These are phyloP conservation scores for Closterium sp. DNA, from an alignment of 139 green algal species.

Conservation along the genomic window DNA sequence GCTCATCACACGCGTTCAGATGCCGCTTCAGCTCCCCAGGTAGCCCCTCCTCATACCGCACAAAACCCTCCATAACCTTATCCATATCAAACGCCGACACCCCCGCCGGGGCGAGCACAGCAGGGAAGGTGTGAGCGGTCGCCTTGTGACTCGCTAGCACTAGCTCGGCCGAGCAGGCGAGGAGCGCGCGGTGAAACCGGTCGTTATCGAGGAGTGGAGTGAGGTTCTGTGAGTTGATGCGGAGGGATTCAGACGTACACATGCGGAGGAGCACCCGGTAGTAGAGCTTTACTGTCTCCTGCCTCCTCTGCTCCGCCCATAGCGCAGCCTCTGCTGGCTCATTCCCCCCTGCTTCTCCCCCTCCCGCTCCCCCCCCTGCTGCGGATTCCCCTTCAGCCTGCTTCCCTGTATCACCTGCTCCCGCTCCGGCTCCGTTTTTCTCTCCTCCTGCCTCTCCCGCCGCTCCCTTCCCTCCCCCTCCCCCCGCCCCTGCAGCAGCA, in stretches of 20 bases:
- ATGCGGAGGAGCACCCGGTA: slow-evolving; percentile 66
- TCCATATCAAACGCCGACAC: slow-evolving; percentile 56
- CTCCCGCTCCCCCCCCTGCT: not conserved
- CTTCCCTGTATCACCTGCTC: not conserved
- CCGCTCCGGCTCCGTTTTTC: not conserved
- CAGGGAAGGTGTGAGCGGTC: slow-evolving; percentile 39
- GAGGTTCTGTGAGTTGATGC: not conserved
- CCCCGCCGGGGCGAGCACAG: slow-evolving; percentile 8
- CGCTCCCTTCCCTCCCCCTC: not conserved
- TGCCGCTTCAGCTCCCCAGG: slow-evolving; percentile 56
- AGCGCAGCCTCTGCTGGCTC: not conserved
- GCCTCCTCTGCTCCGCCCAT: slow-evolving; percentile 9
- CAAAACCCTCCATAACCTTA: slow-evolving; percentile 54
- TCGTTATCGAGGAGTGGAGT: slow-evolving; percentile 39
- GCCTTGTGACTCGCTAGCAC: slow-evolving; percentile 52
- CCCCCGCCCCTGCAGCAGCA: no score
- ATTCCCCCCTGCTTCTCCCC: not conserved
- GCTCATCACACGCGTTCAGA: slow-evolving; percentile 57
- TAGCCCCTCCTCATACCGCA: slow-evolving; percentile 42
- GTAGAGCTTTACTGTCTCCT: slow-evolving; percentile 69
- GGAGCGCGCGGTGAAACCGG: slow-evolving; percentile 43
- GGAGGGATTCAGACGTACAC: slow-evolving; percentile 33
- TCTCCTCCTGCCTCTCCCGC: not conserved
- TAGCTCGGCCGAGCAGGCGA: slow-evolving; percentile 46
- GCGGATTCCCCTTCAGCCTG: not conserved